phyloP scores from a whole-genome alignment of 2,329 filamentous ascomycete species.

The Apiospora kogelbergensis region DNA sequence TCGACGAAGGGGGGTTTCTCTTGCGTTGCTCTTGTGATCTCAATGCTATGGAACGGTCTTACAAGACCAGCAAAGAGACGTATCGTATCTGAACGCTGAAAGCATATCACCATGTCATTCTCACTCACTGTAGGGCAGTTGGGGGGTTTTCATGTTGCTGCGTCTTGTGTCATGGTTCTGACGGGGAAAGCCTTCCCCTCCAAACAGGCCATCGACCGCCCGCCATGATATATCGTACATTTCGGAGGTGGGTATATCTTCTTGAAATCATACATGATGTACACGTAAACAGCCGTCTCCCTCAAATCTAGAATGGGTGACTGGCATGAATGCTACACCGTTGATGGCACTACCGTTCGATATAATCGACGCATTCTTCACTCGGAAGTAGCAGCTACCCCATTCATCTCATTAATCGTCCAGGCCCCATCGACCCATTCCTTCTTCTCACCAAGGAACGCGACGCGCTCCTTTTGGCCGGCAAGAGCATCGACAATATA shows the following conservation, averaged over 20 bases:
- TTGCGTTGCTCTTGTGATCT: constrained; percentile 63
- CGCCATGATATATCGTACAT: constrained; percentile 21
- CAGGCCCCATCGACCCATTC: constrained; percentile 74
- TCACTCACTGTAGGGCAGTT: neutral
- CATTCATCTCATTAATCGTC: constrained; percentile 68
- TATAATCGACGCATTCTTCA: constrained; percentile 11
- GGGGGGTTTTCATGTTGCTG: no score
- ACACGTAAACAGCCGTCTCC: constrained; percentile 18
- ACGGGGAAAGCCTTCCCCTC: constrained; percentile 15
- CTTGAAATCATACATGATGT: constrained; percentile 31
- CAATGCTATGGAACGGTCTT: constrained; percentile 43
- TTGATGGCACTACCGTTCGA: no score
- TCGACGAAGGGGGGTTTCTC: constrained; percentile 39
- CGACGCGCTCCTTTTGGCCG: constrained; percentile 59
- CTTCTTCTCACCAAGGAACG: constrained; percentile 82
- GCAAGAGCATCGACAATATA: constrained; percentile 72
- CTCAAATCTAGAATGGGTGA: no score
- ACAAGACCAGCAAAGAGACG: constrained; percentile 50
- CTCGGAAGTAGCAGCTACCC: neutral
- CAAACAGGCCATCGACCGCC: constrained; percentile 4
- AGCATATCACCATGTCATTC: neutral
- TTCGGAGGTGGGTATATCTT: constrained; percentile 39
- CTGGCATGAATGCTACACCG: no score
- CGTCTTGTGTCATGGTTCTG: neutral
- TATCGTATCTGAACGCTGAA: constrained; percentile 64